phyloP scores from a whole-genome alignment of 2,329 filamentous ascomycete genomes.

The Apiospora pterosperma region DNA sequence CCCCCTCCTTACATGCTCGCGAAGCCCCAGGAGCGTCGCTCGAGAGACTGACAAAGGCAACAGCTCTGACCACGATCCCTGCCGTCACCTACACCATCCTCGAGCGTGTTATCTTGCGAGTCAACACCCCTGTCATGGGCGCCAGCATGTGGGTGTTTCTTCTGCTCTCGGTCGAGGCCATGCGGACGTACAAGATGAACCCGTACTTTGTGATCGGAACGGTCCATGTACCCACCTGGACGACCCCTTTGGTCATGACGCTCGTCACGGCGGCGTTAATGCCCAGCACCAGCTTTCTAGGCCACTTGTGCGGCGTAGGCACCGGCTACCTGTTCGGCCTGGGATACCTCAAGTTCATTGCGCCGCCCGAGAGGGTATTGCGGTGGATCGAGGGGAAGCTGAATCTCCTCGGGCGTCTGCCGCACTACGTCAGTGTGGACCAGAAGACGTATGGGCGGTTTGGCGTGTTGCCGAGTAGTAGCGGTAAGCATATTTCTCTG shows the following conservation, averaged over 20 bases:
- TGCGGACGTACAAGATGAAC: constrained; percentile 79
- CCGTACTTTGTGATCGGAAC: constrained; percentile 67
- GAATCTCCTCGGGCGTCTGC: constrained; percentile 77
- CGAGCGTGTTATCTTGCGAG: constrained; percentile 68
- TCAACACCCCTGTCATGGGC: constrained; percentile 74
- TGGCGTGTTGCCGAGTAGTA: constrained; percentile 69
- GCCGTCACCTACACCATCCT: constrained; percentile 77
- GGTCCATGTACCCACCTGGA: constrained; percentile 84
- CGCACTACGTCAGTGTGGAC: constrained; percentile 91
- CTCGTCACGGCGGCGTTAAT: constrained; percentile 74
- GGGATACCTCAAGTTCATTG: constrained; percentile 84
- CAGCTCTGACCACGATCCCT: constrained; percentile 77
- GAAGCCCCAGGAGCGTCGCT: neutral
- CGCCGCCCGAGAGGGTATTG: constrained; percentile 83
- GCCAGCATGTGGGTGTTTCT: constrained; percentile 93
- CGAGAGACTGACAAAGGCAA: neutral
- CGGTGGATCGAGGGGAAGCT: constrained; percentile 87
- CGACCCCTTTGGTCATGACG: constrained; percentile 74
- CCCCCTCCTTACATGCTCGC: neutral
- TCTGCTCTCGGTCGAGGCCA: constrained; percentile 77
- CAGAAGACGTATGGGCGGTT: constrained; percentile 95
- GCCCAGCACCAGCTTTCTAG: constrained; percentile 78
- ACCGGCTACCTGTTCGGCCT: constrained; percentile 86
- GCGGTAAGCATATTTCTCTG: neutral
- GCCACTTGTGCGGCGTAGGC: constrained; percentile 78